Conservation (phyloP, 2,329 filamentous ascomycete genomes). For the Colletotrichum caudatum region DNA sequence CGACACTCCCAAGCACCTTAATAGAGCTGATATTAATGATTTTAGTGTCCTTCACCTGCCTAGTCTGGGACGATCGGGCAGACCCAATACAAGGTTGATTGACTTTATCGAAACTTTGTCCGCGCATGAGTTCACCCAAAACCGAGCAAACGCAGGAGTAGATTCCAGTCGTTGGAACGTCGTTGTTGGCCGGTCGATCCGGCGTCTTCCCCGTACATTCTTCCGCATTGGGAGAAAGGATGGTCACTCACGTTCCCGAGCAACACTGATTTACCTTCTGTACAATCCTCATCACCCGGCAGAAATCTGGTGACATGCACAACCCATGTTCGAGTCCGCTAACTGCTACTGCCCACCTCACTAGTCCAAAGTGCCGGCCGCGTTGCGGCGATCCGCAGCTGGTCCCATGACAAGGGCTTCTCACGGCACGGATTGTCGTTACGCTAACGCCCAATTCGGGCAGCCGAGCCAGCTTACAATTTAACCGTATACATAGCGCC, state of each 20-base stretch:
- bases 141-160: background rate
- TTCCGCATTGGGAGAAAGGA: background rate
- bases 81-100: background rate
- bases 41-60: background rate
- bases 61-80: background rate
- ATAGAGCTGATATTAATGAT: background rate
- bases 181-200: background rate
- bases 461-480: background rate
- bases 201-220: background rate
- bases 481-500: background rate
- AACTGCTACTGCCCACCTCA: background rate
- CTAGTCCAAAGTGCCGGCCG: background rate
- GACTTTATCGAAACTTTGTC: background rate
- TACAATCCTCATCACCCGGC: background rate
- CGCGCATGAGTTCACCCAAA: background rate
- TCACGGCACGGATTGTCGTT: slow-evolving; percentile 29
- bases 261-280: background rate
- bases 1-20: background rate
- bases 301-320: background rate
- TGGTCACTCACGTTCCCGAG: background rate
- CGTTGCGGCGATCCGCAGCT: background rate
- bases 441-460: slow-evolving; percentile 6
- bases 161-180: background rate
- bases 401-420: slow-evolving; percentile 4
- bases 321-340: background rate